Percentiles rank a stretch among this genome's conserved stretches.
Conservation (phyloP, 116 monocot genomes). For the Trichopus zeylanicus region DNA sequence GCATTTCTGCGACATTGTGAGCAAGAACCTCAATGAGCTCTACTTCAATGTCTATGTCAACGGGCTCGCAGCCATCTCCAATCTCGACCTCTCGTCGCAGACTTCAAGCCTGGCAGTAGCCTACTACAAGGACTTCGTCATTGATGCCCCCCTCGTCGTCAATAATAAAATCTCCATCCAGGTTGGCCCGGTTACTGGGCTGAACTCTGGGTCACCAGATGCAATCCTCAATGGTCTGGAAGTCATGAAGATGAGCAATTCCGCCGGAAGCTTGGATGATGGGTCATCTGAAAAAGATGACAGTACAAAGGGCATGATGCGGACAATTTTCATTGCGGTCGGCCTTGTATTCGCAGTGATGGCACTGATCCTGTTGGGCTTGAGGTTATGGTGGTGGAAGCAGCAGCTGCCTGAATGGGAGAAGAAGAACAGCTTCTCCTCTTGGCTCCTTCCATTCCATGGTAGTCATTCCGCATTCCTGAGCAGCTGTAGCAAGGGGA, state of each 20-base stretch:
- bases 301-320: background rate
- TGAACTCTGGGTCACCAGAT: slow-evolving; percentile 24
- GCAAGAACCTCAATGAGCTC: slow-evolving; percentile 56
- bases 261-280: slow-evolving; percentile 62
- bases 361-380: slow-evolving; percentile 28
- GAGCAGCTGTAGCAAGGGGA: slow-evolving; percentile 29
- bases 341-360: slow-evolving; percentile 32
- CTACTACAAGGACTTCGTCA: slow-evolving; percentile 69
- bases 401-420: slow-evolving; percentile 28
- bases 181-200: slow-evolving; percentile 38
- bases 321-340: slow-evolving; percentile 21
- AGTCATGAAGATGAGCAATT: slow-evolving; percentile 86
- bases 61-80: slow-evolving; percentile 29
- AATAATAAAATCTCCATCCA: slow-evolving; percentile 40
- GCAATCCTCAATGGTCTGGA: slow-evolving; percentile 89
- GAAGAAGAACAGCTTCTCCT: slow-evolving; percentile 55
- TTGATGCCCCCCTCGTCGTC: slow-evolving; percentile 34
- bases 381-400: slow-evolving; percentile 30
- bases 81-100: slow-evolving; percentile 68
- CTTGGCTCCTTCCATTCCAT: slow-evolving; percentile 78
- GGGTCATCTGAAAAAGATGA: slow-evolving; percentile 21
- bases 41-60: slow-evolving; percentile 90
- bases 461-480: slow-evolving; percentile 30
- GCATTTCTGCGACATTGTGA: slow-evolving; percentile 94
- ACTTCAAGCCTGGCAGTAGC: slow-evolving; percentile 43